A percentile compares a stretch with the other conserved stretches of the same genome.
These are phyloP conservation scores for Colletotrichum incanum DNA, from an alignment of 2,329 filamentous ascomycete species.

Conservation along the genomic window DNA sequence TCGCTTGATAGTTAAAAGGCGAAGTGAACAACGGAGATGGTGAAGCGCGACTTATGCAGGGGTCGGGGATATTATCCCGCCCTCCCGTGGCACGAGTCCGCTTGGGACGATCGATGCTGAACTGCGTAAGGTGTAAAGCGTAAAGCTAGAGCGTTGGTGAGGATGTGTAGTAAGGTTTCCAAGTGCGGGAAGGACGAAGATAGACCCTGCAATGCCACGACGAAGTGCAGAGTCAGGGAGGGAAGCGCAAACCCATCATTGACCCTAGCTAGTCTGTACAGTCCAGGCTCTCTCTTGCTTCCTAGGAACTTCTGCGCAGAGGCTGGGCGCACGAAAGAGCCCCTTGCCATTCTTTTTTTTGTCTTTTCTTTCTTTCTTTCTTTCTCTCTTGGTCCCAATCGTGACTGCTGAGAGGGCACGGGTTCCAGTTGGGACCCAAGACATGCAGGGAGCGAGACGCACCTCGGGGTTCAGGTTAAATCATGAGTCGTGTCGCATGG, in stretches of 20 bases:
- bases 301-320: not conserved
- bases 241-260: not conserved
- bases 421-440: not conserved
- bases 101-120: not conserved
- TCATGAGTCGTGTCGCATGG: conserved; percentile 5
- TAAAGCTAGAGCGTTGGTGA: not conserved
- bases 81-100: conserved; percentile 12
- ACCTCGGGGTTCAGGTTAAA: not conserved
- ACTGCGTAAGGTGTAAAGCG: not conserved
- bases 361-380: not conserved
- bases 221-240: conserved; percentile 1
- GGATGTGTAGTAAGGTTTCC: not conserved
- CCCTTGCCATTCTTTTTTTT: not conserved
- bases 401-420: not conserved
- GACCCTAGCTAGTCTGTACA: not conserved
- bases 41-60: conserved; percentile 23
- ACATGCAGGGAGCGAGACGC: conserved; percentile 3
- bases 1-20: conserved; percentile 6
- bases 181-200: not conserved
- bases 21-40: not conserved
- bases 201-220: conserved; percentile 8
- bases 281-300: not conserved
- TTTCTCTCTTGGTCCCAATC: not conserved
- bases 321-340: not conserved
- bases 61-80: conserved; percentile 28